Percentiles rank a stretch among this genome's conserved stretches.
These are phyloP conservation scores for Thymus mandschuricus DNA, from an alignment of 257 asterid genomes.

Conservation along the genomic window DNA sequence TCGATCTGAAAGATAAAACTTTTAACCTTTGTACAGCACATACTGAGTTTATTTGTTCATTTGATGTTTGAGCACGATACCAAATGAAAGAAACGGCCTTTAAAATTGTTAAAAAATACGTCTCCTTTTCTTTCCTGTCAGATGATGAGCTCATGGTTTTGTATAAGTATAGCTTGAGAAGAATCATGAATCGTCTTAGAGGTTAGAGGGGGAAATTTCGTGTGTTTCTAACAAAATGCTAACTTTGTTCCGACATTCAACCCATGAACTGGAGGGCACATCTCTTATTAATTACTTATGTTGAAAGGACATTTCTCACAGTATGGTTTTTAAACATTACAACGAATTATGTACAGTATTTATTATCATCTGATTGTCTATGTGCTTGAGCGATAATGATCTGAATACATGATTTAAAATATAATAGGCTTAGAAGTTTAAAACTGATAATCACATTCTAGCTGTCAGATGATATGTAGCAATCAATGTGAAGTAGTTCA, in stretches of 20 bases:
- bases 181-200: background rate
- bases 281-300: background rate
- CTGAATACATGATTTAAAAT: background rate
- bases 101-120: background rate
- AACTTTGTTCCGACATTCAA: background rate
- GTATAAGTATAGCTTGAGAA: background rate
- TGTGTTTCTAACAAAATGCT: background rate
- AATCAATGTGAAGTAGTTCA: background rate
- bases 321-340: background rate
- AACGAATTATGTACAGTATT: background rate
- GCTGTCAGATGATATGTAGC: background rate
- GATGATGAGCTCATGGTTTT: background rate
- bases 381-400: background rate
- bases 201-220: slow-evolving; percentile 1
- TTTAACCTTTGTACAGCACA: background rate
- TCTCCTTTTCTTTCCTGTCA: background rate
- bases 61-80: background rate
- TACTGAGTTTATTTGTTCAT: background rate
- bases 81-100: background rate
- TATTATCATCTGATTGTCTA: background rate
- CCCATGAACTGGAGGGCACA: background rate
- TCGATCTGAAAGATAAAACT: too few species aligned
- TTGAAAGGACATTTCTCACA: background rate
- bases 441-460: background rate
- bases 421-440: background rate